A percentile compares a stretch with the other conserved stretches of the same genome.
Conservation (phyloP, 164 flowering plant genomes). For the Protea cynaroides region DNA sequence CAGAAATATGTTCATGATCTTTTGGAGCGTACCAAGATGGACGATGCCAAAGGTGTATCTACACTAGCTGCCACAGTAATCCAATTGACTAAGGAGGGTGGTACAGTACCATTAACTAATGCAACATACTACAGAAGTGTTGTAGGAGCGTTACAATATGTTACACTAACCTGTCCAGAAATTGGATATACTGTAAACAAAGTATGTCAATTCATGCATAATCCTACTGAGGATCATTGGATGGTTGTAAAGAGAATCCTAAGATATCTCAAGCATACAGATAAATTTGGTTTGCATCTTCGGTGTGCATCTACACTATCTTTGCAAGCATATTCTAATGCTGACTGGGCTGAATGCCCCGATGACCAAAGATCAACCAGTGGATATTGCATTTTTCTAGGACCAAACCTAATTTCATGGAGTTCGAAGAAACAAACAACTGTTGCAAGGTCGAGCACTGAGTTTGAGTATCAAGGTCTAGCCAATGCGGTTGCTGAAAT, state of each 20-base stretch:
- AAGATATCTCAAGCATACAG: not conserved
- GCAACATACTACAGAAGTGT: not conserved
- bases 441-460: not conserved
- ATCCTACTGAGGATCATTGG: not conserved
- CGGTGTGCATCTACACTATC: not conserved
- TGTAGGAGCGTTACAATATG: not conserved
- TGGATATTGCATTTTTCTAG: not conserved
- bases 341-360: not conserved
- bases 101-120: not conserved
- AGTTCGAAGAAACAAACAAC: not conserved
- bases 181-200: not conserved
- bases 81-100: not conserved
- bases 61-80: not conserved
- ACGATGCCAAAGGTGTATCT: not conserved
- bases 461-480: not conserved
- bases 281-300: not conserved
- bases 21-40: not conserved
- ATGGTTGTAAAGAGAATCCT: not conserved
- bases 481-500: not conserved
- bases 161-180: not conserved
- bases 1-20: not conserved
- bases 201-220: not conserved
- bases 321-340: not conserved
- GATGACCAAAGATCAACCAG: not conserved
- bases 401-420: not conserved